Evolutionary conservation across 306 rosid species (phyloP).

Genomic region (Vicia faba): DNA sequence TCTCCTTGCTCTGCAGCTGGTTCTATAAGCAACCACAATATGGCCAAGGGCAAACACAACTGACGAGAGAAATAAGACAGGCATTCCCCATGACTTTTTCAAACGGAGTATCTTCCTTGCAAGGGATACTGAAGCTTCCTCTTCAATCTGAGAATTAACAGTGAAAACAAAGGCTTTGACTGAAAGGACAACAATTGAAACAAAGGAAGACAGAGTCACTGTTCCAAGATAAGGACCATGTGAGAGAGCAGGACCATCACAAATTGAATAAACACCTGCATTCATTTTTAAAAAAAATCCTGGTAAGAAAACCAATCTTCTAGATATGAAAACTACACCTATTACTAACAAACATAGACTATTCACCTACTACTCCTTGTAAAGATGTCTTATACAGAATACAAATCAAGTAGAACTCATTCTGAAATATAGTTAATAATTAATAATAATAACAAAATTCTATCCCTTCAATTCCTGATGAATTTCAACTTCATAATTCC

Average conservation of each 20-base stretch:
- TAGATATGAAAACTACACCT: neutral
- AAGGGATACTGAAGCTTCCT: slow-evolving; percentile 73
- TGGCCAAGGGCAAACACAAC: slow-evolving; percentile 98
- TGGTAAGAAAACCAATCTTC: slow-evolving; percentile 16
- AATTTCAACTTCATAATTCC: too few relatives aligned
- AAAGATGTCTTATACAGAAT: slow-evolving; percentile 9
- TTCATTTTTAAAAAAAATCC: slow-evolving; percentile 28
- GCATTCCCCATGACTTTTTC: slow-evolving; percentile 99
- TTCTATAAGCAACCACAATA: slow-evolving; percentile 90
- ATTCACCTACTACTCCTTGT: slow-evolving; percentile 4
- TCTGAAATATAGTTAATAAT: neutral
- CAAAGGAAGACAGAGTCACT: slow-evolving; percentile 74
- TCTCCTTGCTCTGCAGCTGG: slow-evolving; percentile 97
- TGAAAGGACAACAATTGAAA: slow-evolving; percentile 79
- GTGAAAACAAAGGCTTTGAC: slow-evolving; percentile 86
- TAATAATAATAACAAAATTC: too few relatives aligned
- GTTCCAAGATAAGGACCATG: slow-evolving; percentile 99
- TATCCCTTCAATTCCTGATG: too few relatives aligned
- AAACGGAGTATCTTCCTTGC: slow-evolving; percentile 80
- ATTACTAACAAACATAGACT: slow-evolving; percentile 15
- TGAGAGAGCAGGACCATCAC: slow-evolving; percentile 88
- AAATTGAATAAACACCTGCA: slow-evolving; percentile 90
- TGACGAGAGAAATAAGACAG: slow-evolving; percentile 86
- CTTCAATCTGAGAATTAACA: slow-evolving; percentile 86
- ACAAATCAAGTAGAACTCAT: neutral